Conservation (phyloP, 345 rosid species). For the Leavenworthia alabamica region DNA sequence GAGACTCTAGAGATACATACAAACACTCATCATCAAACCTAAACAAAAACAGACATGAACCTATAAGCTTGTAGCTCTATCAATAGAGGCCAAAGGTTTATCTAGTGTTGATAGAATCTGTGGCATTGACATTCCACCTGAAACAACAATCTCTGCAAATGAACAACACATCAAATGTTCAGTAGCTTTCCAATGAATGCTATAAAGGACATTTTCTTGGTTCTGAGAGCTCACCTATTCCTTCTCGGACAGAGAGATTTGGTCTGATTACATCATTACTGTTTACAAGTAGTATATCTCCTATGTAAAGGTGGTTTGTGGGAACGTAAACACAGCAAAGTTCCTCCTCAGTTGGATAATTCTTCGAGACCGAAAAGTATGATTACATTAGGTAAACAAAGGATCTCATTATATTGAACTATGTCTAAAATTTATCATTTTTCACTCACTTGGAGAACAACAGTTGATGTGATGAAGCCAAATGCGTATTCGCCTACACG, state of each 20-base stretch:
- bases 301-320: constrained; percentile 98
- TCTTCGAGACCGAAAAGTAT: too few relatives aligned
- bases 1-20: too few relatives aligned
- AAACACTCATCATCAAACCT: too few relatives aligned
- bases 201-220: too few relatives aligned
- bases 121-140: constrained; percentile 99
- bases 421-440: background rate
- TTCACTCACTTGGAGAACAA: constrained; percentile 65
- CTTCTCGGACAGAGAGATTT: constrained; percentile 91
- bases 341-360: constrained; percentile 84
- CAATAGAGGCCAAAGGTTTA: constrained; percentile 27
- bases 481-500: constrained; percentile 94
- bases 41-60: too few relatives aligned
- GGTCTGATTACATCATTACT: constrained; percentile 90
- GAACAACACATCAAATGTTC: background rate
- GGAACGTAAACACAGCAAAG: constrained; percentile 96
- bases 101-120: constrained; percentile 73
- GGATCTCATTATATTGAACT: background rate
- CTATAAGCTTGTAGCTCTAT: constrained; percentile 32
- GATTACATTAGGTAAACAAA: background rate
- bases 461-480: constrained; percentile 89
- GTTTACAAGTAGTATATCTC: constrained; percentile 82
- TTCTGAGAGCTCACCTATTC: too few relatives aligned
- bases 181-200: background rate
- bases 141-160: constrained; percentile 83